Base-by-base conservation (phyloP, 768 basidiomycete species). In the Auriculariales sp. region DNA sequence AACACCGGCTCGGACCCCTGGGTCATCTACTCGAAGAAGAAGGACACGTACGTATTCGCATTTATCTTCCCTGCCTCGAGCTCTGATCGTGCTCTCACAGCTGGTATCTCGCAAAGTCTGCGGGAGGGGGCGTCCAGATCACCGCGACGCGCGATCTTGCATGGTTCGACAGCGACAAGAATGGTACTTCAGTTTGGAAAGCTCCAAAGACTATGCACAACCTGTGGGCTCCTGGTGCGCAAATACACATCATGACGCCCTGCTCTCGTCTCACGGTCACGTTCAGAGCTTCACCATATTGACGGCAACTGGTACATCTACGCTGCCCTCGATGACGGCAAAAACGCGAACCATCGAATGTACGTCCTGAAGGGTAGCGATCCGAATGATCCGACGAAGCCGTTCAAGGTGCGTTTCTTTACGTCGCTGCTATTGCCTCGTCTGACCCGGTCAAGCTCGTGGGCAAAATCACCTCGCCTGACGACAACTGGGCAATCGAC, bases 401-500 rank as follows among this genome's bases (percentile, higher is more conserved):
- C 39, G 39, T 44, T 44, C 39, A n/a, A n/a, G n/a, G n/a, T n/a
- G n/a, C n/a, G n/a, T n/a, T n/a, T n/a, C n/a, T n/a, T n/a, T n/a
- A n/a, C n/a, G n/a, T n/a, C n/a, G n/a, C n/a, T n/a, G n/a, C n/a
- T n/a, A n/a, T n/a, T n/a, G n/a, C n/a, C n/a, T n/a, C n/a, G n/a
- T n/a, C n/a, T n/a, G n/a, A n/a, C n/a, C n/a, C n/a, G n/a, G n/a
- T n/a, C n/a, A 44, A 44, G 39, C 17, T 44, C 19, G 39, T 44
- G 7, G 39, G 39, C 39, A 44, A 44, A 25, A 44, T 44, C 22
- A n/a, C 39, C 19, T n/a, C 39, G 0, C 7, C 39, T 5, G 39
- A 44, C 22, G 39, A 44, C 39, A 44, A 44, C 39, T 44, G 39
- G 39, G 39, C 39, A 1, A 44, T 44, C 39, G 39, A 44, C 39